Evolutionary conservation across 805 yeast genomes (phyloP), one percentile per base, ranked within the genome.

Genomic region (Yarrowia osloensis): DNA sequence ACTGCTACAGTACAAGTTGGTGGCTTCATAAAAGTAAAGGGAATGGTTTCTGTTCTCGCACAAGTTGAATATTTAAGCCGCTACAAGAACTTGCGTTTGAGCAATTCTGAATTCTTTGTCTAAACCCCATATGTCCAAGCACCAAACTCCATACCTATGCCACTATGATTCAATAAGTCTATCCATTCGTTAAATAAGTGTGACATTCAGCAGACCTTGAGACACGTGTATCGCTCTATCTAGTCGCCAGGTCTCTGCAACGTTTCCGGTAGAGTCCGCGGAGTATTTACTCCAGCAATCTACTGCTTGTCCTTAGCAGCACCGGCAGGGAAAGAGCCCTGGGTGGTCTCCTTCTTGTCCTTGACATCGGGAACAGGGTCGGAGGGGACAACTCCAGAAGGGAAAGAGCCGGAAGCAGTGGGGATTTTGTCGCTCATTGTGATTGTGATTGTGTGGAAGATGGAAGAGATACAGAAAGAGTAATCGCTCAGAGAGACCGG

Each of bases 311-410:
- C 63, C 63, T 40, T 57, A 28, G 63, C 11, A 9, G 21, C 49
- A n/a, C 63, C 63, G 15, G 63, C 63, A 28, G 63, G 63, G 49
- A 57, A 57, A 39, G 63, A 57, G 35, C 63, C 63, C 37, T 57
- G 47, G 35, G 63, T 40, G 28, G 63, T 57, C 26, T 37, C 47
- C 35, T 28, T 28, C 63, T 57, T 57, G 21, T 57, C 63, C 37
- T 57, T 39, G 63, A 24, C 2, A 4, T 57, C 63, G 26, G 63
- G 63, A 19, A 40, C 63, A 21, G 63, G 63, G 63, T 57, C 49
- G 37, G 63, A 57, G 28, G 35, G 26, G n/a, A 57, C 63, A 39
- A 57, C 63, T 19, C 63, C 63, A 39, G 63, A 57, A 15, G 63
- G 63, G 49, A 57, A 57, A 15, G 63, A 57, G 22, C 63, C 63